Conservation (phyloP, 2,329 filamentous ascomycete species). For the Aspergillus ruber region DNA sequence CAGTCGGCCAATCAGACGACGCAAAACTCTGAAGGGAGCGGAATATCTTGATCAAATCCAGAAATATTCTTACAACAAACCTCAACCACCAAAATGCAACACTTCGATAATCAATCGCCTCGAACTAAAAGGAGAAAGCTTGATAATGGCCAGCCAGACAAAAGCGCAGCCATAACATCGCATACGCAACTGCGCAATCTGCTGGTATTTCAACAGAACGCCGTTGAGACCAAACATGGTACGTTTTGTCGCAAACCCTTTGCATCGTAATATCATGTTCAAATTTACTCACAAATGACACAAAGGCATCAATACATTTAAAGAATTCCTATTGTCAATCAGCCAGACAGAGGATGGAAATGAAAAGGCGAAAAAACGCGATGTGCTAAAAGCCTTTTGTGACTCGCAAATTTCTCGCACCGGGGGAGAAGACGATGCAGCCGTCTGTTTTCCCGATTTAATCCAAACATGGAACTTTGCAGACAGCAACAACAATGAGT, state of each 20-base stretch:
- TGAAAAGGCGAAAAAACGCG: constrained; percentile 34
- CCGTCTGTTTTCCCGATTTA: constrained; percentile 66
- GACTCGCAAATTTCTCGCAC: constrained; percentile 49
- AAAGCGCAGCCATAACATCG: constrained; percentile 31
- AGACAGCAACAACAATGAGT: constrained; percentile 70
- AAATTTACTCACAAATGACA: not conserved
- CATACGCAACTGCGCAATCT: constrained; percentile 62
- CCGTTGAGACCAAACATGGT: constrained; percentile 54
- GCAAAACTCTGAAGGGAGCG: constrained; percentile 15
- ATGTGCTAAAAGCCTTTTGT: constrained; percentile 42
- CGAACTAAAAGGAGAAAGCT: constrained; percentile 37
- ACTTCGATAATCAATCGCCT: constrained; percentile 26
- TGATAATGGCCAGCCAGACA: constrained; percentile 17
- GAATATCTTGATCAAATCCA: constrained; percentile 1
- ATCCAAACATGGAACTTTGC: constrained; percentile 87
- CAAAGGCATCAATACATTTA: constrained; percentile 39
- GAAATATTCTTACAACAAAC: constrained; percentile 6
- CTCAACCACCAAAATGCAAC: constrained; percentile 24
- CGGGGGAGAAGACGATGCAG: constrained; percentile 43
- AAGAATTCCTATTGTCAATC: constrained; percentile 38
- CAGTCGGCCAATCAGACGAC: constrained; percentile 10
- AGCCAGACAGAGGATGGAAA: constrained; percentile 27
- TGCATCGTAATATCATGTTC: not conserved
- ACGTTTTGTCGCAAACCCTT: constrained; percentile 43
- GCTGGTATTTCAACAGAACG: constrained; percentile 65